Percentiles rank a stretch among this genome's conserved stretches.
These are phyloP conservation scores for Fomitopsis palustris DNA, from an alignment of 1,284 basidiomycete genomes.

Conservation along the genomic window DNA sequence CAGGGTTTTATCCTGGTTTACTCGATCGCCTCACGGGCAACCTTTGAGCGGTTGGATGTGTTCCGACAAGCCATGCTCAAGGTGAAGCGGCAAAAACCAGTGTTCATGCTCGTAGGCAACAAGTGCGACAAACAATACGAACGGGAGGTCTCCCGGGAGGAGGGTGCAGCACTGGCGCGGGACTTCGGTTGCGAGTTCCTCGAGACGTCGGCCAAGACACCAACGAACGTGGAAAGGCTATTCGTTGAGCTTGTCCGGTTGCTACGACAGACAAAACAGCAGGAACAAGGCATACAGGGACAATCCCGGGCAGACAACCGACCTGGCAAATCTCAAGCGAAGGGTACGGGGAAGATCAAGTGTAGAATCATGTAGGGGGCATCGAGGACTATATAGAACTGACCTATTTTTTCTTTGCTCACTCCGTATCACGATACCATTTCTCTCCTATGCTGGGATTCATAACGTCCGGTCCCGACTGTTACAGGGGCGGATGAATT, in stretches of 20 bases:
- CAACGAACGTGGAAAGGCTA: slow-evolving; percentile 91
- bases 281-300: slow-evolving; percentile 30
- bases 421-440: slow-evolving; percentile 72
- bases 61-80: slow-evolving; percentile 94
- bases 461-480: slow-evolving; percentile 27
- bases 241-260: slow-evolving; percentile 91
- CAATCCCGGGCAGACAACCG: slow-evolving; percentile 30
- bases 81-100: slow-evolving; percentile 86
- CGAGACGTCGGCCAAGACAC: slow-evolving; percentile 95
- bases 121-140: slow-evolving; percentile 86
- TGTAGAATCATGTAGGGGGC: slow-evolving; percentile 77
- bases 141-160: slow-evolving; percentile 85
- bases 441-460: slow-evolving; percentile 36
- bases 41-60: slow-evolving; percentile 91
- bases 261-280: slow-evolving; percentile 66
- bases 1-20: slow-evolving; percentile 99
- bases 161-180: slow-evolving; percentile 83
- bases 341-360: slow-evolving; percentile 29
- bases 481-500: slow-evolving; percentile 11
- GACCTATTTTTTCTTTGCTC: slow-evolving; percentile 42
- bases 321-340: slow-evolving; percentile 23
- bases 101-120: slow-evolving; percentile 90
- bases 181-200: slow-evolving; percentile 93
- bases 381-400: slow-evolving; percentile 66
- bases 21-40: slow-evolving; percentile 92